Percentiles rank a stretch among this genome's conserved stretches.
Conservation (phyloP, 352 stramenopile genomes). For the Stramenopiles sp. region DNA sequence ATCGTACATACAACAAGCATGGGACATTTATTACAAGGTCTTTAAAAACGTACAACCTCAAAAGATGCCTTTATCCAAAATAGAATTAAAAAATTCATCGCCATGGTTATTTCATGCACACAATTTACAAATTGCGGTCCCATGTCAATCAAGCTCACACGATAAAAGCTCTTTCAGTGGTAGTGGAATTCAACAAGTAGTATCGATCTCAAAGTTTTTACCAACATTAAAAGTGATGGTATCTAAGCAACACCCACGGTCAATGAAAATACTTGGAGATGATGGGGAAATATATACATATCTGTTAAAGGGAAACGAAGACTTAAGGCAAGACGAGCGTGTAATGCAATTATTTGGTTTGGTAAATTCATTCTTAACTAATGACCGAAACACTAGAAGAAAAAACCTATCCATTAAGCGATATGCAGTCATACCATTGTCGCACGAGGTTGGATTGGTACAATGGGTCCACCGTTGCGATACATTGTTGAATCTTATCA, state of each 20-base stretch:
- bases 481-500: background rate
- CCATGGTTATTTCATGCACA: too few relatives aligned
- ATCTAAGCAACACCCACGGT: background rate
- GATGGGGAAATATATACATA: slow-evolving; percentile 96
- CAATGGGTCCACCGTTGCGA: background rate
- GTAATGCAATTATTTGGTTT: slow-evolving; percentile 98
- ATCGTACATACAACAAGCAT: slow-evolving; percentile 83
- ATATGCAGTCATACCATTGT: slow-evolving; percentile 79
- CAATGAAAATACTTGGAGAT: background rate
- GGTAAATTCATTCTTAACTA: slow-evolving; percentile 93
- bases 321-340: slow-evolving; percentile 94
- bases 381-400: slow-evolving; percentile 49
- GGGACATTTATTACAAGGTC: slow-evolving; percentile 94
- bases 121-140: background rate
- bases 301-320: slow-evolving; percentile 96
- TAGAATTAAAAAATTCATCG: background rate
- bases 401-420: slow-evolving; percentile 69
- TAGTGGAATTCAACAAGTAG: background rate
- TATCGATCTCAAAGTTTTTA: too few relatives aligned
- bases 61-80: slow-evolving; percentile 34
- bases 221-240: background rate
- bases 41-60: slow-evolving; percentile 75
- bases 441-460: slow-evolving; percentile 8
- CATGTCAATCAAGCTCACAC: background rate
- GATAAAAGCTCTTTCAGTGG: background rate